Evolutionary conservation across 495 filamentous ascomycete species (phyloP).

Genomic region (Daldinia vernicosa): DNA sequence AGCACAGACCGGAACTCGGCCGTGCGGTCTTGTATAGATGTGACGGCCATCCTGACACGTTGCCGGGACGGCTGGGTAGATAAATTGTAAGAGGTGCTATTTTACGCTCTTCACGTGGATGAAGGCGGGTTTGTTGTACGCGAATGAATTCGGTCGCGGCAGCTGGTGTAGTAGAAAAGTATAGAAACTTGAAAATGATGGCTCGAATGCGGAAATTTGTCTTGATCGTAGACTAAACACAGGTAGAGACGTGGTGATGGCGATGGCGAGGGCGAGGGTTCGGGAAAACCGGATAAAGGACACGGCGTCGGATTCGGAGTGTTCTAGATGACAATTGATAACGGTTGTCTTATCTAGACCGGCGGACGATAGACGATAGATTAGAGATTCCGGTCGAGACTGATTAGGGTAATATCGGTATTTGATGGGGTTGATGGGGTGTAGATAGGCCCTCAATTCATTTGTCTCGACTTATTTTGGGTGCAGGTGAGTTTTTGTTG

Average conservation of each 20-base stretch:
- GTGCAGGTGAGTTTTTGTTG: not conserved
- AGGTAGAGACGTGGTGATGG: not conserved
- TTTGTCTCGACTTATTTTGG: not conserved
- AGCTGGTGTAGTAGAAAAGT: not conserved
- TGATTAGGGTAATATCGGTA: conserved; percentile 1
- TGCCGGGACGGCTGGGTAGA: conserved; percentile 25
- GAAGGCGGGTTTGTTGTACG: not conserved
- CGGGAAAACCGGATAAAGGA: conserved; percentile 39
- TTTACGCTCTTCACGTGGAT: not conserved
- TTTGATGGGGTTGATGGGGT: not conserved
- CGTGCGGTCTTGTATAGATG: conserved; percentile 95
- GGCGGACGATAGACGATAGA: not conserved
- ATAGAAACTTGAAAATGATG: not conserved
- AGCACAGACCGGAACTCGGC: conserved; percentile 92
- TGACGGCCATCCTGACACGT: conserved; percentile 57
- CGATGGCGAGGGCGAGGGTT: conserved; percentile 8
- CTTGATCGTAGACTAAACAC: conserved; percentile 2
- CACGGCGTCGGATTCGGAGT: not conserved
- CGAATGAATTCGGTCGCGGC: no score
- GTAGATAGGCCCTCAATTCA: not conserved
- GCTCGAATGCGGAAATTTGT: conserved; percentile 2
- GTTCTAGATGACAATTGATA: conserved; percentile 22
- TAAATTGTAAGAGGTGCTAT: not conserved
- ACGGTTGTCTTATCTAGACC: conserved; percentile 2
- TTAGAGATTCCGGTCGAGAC: conserved; percentile 2